Conservation (phyloP, 2,329 filamentous ascomycete species). For the Cercospora citrullina region DNA sequence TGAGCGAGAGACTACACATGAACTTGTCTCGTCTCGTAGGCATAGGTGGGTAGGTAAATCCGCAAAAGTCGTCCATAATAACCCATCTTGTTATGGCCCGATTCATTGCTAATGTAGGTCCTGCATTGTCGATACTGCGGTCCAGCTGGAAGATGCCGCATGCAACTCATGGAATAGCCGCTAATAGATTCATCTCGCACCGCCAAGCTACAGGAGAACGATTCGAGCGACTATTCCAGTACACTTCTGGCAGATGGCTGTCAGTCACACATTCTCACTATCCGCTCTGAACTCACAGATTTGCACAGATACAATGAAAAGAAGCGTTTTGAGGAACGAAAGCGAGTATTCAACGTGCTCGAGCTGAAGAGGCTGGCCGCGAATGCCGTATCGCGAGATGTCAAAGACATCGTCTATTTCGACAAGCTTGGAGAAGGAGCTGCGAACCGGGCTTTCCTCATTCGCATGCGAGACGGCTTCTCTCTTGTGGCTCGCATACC, state of each 20-base stretch:
- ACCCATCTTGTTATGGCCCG: background rate
- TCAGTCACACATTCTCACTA: slow-evolving; percentile 9
- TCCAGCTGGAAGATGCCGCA: background rate
- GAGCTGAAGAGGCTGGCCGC: slow-evolving; percentile 36
- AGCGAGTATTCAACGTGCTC: slow-evolving; percentile 21
- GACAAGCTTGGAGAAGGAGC: slow-evolving; percentile 30
- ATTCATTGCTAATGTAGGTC: background rate
- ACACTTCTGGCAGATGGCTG: slow-evolving; percentile 31
- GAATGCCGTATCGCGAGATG: slow-evolving; percentile 30
- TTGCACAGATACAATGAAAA: slow-evolving; percentile 24
- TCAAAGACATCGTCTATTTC: slow-evolving; percentile 28
- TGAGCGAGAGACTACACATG: background rate
- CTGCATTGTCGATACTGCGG: background rate
- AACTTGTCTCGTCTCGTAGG: background rate
- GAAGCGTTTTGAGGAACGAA: slow-evolving; percentile 17
- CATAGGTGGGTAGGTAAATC: background rate
- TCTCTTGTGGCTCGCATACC: slow-evolving; percentile 31
- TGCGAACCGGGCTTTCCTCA: slow-evolving; percentile 26
- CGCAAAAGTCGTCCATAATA: background rate
- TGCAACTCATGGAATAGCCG: background rate
- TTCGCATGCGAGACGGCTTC: slow-evolving; percentile 24
- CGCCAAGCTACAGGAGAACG: background rate
- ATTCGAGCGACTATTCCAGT: slow-evolving; percentile 17
- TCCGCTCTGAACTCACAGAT: background rate
- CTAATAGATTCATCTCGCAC: background rate